phyloP scores from a whole-genome alignment of 2,329 filamentous ascomycete genomes.

The Penicillium sp. region DNA sequence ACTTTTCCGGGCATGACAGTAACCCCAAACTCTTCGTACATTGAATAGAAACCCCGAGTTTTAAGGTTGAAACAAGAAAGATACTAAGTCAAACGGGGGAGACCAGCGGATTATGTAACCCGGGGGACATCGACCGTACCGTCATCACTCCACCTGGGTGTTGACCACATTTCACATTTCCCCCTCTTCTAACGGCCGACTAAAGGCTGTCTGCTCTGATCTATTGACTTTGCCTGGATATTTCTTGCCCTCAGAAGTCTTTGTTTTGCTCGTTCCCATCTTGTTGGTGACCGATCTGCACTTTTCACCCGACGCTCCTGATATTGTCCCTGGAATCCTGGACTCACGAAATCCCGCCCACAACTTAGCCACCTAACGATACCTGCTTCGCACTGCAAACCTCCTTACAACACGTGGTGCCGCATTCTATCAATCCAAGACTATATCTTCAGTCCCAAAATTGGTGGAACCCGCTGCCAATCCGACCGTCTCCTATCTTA shows the following conservation, averaged over 20 bases:
- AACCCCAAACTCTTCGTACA: background rate
- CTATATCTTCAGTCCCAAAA: background rate
- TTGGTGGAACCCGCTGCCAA: background rate
- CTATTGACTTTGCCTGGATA: background rate
- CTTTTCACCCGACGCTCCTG: constrained; percentile 8
- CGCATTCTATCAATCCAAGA: background rate
- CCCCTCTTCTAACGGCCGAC: background rate
- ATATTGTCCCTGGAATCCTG: constrained; percentile 10
- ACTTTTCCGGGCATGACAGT: background rate
- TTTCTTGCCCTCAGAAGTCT: background rate
- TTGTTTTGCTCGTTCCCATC: background rate
- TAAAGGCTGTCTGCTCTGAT: background rate
- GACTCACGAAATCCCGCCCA: constrained; percentile 6
- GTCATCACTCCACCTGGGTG: constrained; percentile 19
- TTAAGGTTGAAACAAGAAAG: background rate
- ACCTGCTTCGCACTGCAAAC: background rate
- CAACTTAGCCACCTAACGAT: background rate
- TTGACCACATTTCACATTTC: constrained; percentile 14
- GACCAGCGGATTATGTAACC: constrained; percentile 19
- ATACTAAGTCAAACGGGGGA: background rate
- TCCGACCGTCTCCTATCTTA: constrained; percentile 16
- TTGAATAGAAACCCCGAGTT: background rate
- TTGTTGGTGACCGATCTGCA: background rate
- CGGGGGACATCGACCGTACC: constrained; percentile 8
- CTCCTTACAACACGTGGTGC: background rate